Evolutionary conservation across 257 asterid species (phyloP).

Genomic region (Voacanga thouarsii): DNA sequence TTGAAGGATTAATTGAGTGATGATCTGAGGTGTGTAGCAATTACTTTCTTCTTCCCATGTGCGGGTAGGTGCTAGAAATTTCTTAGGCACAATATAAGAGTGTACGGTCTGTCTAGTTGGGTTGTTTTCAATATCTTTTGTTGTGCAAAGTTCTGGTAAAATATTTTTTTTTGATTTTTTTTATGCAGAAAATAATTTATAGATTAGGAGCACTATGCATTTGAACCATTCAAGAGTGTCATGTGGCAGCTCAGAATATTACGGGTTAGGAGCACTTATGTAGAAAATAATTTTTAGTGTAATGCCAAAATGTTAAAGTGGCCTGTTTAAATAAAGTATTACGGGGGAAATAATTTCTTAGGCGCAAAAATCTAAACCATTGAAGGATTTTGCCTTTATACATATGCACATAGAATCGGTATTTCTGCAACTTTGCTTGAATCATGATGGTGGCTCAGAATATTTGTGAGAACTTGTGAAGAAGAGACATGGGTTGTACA

Average conservation of each 20-base stretch:
- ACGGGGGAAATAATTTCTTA: not conserved
- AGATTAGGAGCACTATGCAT: not conserved
- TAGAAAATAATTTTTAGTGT: too few relatives aligned
- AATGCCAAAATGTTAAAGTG: not conserved
- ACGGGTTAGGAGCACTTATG: too few relatives aligned
- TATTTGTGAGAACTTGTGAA: constrained; percentile 99
- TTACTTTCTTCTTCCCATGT: not conserved
- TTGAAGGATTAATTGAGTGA: too few relatives aligned
- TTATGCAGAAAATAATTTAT: not conserved
- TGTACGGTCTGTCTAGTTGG: not conserved
- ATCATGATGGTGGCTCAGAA: constrained; percentile 78
- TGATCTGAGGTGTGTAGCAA: too few relatives aligned
- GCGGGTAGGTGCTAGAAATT: not conserved
- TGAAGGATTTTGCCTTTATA: not conserved
- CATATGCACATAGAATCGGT: constrained; percentile 26
- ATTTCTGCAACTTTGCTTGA: constrained; percentile 82
- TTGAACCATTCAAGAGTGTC: not conserved
- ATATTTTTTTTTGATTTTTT: not conserved
- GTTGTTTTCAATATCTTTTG: not conserved
- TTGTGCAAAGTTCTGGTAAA: not conserved
- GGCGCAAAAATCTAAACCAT: not conserved
- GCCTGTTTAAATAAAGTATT: not conserved
- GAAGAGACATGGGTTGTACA: constrained; percentile 70
- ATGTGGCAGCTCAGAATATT: too few relatives aligned
- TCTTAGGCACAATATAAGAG: not conserved